These are phyloP conservation scores for Cochlearia excelsa DNA, from an alignment of 345 rosid genomes.

Conservation along the genomic window DNA sequence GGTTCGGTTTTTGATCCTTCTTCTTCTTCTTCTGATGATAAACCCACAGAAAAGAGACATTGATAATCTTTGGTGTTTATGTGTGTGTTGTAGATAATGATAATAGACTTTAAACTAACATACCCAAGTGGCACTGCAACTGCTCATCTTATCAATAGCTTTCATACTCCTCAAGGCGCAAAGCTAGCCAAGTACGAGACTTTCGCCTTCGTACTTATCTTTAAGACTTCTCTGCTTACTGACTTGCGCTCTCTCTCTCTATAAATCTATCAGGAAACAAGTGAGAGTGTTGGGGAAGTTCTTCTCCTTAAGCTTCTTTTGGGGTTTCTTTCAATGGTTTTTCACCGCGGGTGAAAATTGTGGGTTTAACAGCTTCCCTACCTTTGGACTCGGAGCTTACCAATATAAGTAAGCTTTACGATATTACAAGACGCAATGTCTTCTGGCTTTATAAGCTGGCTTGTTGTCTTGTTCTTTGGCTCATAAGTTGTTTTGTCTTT, in stretches of 20 bases:
- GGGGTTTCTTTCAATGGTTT: constrained; percentile 95
- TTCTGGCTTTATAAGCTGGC: constrained; percentile 14
- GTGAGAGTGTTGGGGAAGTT: constrained; percentile 61
- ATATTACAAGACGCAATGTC: neutral
- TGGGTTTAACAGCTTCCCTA: constrained; percentile 67
- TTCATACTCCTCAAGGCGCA: constrained; percentile 77
- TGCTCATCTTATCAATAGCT: constrained; percentile 76
- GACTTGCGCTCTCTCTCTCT: constrained; percentile 3
- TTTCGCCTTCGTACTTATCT: too few species aligned
- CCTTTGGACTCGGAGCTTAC: constrained; percentile 67
- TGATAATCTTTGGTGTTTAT: constrained; percentile 11
- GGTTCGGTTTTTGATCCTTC: constrained; percentile 36
- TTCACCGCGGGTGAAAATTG: constrained; percentile 58
- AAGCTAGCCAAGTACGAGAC: constrained; percentile 58
- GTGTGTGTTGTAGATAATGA: constrained; percentile 56
- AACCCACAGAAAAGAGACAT: constrained; percentile 2
- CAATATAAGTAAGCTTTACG: constrained; percentile 45
- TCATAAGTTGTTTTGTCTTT: constrained; percentile 20
- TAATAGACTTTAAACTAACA: constrained; percentile 64
- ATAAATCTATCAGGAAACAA: constrained; percentile 55
- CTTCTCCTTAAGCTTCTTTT: constrained; percentile 75
- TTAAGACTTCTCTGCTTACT: constrained; percentile 24
- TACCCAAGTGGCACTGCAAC: constrained; percentile 92
- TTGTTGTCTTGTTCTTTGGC: constrained; percentile 1
- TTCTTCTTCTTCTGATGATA: constrained; percentile 7